These are phyloP conservation scores for Eragrostis tef DNA, from an alignment of 202 grass and related monocot genomes.

Conservation along the genomic window DNA sequence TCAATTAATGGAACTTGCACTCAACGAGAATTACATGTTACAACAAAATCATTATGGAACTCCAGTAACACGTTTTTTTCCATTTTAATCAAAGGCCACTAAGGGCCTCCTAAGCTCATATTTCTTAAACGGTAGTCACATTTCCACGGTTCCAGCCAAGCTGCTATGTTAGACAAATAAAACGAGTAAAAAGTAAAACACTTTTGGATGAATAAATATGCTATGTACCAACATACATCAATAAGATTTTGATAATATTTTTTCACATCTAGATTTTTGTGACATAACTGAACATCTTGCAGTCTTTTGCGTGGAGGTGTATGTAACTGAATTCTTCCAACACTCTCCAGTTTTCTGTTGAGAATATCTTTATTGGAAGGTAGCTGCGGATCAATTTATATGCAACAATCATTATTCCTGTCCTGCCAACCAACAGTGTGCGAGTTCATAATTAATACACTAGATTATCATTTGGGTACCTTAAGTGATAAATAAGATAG, in stretches of 20 bases:
- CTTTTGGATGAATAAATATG: not conserved
- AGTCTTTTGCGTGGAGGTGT: not conserved
- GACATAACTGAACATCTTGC: not conserved
- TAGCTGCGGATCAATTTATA: not conserved
- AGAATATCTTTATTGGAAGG: not conserved
- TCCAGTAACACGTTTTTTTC: not conserved
- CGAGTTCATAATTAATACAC: not conserved
- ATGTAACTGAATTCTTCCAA: not conserved
- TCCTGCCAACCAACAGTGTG: not conserved
- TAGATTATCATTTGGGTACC: not conserved
- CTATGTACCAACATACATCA: not conserved
- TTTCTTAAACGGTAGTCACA: not conserved
- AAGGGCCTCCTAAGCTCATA: not conserved
- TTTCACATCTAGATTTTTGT: not conserved
- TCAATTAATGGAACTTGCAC: not conserved
- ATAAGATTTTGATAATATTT: not conserved
- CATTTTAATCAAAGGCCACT: not conserved
- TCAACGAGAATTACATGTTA: not conserved
- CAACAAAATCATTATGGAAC: not conserved
- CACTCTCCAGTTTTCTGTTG: not conserved
- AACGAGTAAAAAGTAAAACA: not conserved
- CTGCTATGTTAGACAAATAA: not conserved
- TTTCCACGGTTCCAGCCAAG: not conserved
- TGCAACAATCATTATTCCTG: not conserved
- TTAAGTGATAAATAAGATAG: not conserved